Evolutionary conservation across 257 asterid species (phyloP), one percentile per base, ranked within the genome.

Genomic region (Oldenlandia corymbosa): DNA sequence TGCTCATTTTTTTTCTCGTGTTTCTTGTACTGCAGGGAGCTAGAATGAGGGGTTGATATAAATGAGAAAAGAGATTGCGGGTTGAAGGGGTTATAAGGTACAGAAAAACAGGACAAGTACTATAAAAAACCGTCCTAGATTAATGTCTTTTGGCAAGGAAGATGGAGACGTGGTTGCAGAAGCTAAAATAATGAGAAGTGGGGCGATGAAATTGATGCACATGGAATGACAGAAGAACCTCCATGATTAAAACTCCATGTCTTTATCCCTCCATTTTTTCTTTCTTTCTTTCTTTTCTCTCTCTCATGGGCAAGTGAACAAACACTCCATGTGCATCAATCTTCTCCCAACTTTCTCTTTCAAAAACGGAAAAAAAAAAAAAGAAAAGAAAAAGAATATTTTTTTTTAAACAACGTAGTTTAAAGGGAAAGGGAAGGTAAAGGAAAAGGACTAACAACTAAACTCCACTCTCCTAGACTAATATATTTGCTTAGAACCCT

Each of bases 301-400:
- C 39, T 3, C 62, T 67, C 57, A 69, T 21, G 23, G 28, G n/a
- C 42, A 78, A 70, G 68, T 71, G 78, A 55, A 62, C 74, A n/a
- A 83, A 77, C 95, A 86, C 64, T 76, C 86, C 95, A 89, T 89
- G 97, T 89, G 95, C 94, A 65, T 81, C 78, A 32, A 70, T 84
- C 90, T 69, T 73, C 84, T n/a, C 88, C 85, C 86, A 72, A 86
- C 60, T 71, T 68, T 66, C 55, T 65, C 71, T 57, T 39, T 32
- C 62, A 32, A 37, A 56, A 2, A 49, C 32, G 50, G 47, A 57
- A 60, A 68, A 68, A 62, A 73, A 60, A 68, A 68, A 62, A 73
- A n/a, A n/a, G n/a, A n/a, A n/a, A n/a, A n/a, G n/a, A n/a, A n/a
- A n/a, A n/a, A n/a, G n/a, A 69, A 75, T 73, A 70, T 78, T 71